phyloP scores from a whole-genome alignment of 2,329 filamentous ascomycete genomes.

The Curvularia hawaiiensis region DNA sequence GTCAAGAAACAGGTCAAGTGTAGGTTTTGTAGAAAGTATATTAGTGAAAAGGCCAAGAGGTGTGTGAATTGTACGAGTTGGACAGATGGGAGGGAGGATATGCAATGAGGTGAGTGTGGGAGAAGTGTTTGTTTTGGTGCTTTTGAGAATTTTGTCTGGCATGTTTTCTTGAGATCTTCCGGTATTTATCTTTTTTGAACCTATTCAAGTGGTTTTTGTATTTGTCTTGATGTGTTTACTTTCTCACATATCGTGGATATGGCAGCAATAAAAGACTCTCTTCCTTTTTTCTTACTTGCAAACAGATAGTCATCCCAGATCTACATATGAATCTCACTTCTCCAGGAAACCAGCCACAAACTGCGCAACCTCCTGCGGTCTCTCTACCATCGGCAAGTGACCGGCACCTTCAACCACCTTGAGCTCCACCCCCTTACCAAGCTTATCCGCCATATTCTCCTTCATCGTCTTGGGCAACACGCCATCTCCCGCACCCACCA shows the following conservation, averaged over 20 bases:
- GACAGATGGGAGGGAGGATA: constrained; percentile 61
- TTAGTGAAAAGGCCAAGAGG: constrained; percentile 66
- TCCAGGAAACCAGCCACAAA: constrained; percentile 62
- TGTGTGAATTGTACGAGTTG: constrained; percentile 64
- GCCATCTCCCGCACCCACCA: constrained; percentile 75
- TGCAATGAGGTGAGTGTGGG: background rate
- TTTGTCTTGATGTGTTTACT: background rate
- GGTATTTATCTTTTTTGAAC: no score
- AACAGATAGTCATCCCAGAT: no score
- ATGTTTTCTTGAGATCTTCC: background rate
- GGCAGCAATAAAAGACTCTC: background rate
- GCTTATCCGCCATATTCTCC: constrained; percentile 63
- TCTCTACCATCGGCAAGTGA: constrained; percentile 85
- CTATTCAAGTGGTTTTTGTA: no score
- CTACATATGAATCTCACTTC: background rate
- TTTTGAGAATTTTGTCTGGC: no score
- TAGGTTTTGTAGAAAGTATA: constrained; percentile 67
- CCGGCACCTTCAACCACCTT: constrained; percentile 72
- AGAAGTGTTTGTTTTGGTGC: background rate
- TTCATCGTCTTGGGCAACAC: constrained; percentile 81
- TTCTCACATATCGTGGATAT: background rate
- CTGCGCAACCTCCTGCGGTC: constrained; percentile 69
- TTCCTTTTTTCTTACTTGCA: background rate
- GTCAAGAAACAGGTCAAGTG: constrained; percentile 74
- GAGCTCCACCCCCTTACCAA: constrained; percentile 59